phyloP scores from a whole-genome alignment of 768 basidiomycete genomes.

The Amanita rubescens region DNA sequence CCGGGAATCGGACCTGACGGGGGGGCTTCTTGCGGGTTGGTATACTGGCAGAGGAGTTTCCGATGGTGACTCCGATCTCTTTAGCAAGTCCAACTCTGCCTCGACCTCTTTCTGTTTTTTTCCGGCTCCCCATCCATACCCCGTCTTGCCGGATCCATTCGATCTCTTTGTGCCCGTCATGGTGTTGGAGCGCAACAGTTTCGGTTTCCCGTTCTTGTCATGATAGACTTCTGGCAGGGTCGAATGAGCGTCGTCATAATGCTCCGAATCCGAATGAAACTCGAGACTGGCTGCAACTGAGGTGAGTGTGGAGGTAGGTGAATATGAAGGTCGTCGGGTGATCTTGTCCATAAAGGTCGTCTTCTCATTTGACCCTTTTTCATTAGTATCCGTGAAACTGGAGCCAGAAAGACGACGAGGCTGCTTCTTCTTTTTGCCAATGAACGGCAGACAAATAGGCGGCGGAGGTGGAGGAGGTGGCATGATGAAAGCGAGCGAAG shows the following conservation, averaged over 20 bases:
- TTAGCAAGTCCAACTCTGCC: slow-evolving; percentile 21
- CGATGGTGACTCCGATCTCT: slow-evolving; percentile 14
- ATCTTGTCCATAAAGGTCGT: slow-evolving; percentile 14
- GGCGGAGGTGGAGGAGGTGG: slow-evolving; percentile 51
- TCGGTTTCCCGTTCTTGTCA: slow-evolving; percentile 32
- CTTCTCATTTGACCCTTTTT: slow-evolving; percentile 8
- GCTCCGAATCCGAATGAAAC: slow-evolving; percentile 56
- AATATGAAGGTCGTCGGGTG: slow-evolving; percentile 36
- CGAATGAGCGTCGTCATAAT: slow-evolving; percentile 41
- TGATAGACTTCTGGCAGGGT: slow-evolving; percentile 24
- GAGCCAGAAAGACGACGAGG: slow-evolving; percentile 42
- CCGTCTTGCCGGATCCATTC: slow-evolving; percentile 41
- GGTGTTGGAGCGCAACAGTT: slow-evolving; percentile 42
- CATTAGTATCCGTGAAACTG: slow-evolving; percentile 22
- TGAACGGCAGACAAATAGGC: slow-evolving; percentile 55
- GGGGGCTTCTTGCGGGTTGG: slow-evolving; percentile 12
- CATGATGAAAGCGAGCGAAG: slow-evolving; percentile 34
- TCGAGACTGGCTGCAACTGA: slow-evolving; percentile 41
- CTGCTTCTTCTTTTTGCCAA: slow-evolving; percentile 40
- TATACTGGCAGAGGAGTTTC: slow-evolving; percentile 13
- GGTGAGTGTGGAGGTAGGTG: slow-evolving; percentile 35
- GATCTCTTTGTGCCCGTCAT: slow-evolving; percentile 55
- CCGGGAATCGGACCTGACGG: slow-evolving; percentile 29
- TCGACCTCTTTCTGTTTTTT: slow-evolving; percentile 40
- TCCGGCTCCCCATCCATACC: slow-evolving; percentile 67